These are phyloP conservation scores for Panaeolus cyanescens DNA, from an alignment of 768 basidiomycete genomes.

Conservation along the genomic window DNA sequence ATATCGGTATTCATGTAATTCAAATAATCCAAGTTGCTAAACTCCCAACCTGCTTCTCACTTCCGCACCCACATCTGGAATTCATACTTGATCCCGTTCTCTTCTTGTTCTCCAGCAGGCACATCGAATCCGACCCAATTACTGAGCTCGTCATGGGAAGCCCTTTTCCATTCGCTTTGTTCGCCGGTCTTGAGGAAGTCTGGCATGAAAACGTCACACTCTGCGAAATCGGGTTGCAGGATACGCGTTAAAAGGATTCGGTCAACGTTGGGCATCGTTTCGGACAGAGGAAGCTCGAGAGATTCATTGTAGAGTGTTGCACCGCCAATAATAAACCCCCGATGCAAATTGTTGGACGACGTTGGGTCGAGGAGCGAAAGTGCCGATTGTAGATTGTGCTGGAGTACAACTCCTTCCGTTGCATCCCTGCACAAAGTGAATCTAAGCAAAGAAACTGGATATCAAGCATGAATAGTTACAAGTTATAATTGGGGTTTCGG, in stretches of 20 bases:
- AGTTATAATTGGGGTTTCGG: slow-evolving; percentile 54
- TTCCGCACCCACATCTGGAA: slow-evolving; percentile 91
- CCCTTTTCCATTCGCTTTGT: slow-evolving; percentile 51
- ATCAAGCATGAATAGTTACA: slow-evolving; percentile 47
- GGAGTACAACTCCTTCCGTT: slow-evolving; percentile 32
- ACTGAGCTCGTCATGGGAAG: slow-evolving; percentile 62
- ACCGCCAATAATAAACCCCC: slow-evolving; percentile 91
- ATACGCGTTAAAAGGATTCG: slow-evolving; percentile 89
- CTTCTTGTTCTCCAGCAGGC: slow-evolving; percentile 72
- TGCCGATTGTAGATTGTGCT: slow-evolving; percentile 44
- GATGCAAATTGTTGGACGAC: slow-evolving; percentile 40
- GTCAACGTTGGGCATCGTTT: slow-evolving; percentile 55
- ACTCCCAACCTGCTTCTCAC: neutral
- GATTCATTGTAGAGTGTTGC: slow-evolving; percentile 77
- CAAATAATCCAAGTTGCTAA: neutral
- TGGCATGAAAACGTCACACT: slow-evolving; percentile 88
- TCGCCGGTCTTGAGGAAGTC: slow-evolving; percentile 56
- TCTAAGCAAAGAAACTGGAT: neutral
- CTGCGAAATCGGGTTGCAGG: slow-evolving; percentile 67
- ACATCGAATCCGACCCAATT: slow-evolving; percentile 85
- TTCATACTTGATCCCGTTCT: slow-evolving; percentile 84
- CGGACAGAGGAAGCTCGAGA: slow-evolving; percentile 40
- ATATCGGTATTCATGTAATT: slow-evolving; percentile 9
- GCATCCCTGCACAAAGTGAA: slow-evolving; percentile 14
- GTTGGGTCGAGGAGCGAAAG: slow-evolving; percentile 29